Percentiles rank a stretch among this genome's conserved stretches.
Evolutionary conservation across 2,329 filamentous ascomycete species (phyloP).

Genomic region (Neurospora crassa): DNA sequence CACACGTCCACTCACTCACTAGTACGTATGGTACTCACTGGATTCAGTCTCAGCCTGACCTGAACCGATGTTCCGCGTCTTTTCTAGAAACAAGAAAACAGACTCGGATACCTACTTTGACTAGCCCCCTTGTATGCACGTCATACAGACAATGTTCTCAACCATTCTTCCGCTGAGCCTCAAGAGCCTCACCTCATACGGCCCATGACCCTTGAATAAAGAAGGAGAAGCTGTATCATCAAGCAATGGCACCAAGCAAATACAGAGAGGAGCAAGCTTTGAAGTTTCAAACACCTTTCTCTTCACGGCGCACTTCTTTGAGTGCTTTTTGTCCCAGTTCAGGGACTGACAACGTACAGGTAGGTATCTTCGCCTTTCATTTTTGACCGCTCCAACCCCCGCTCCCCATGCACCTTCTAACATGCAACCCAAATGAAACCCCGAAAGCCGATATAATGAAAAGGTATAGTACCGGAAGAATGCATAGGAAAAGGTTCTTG

Average conservation of each 20-base stretch:
- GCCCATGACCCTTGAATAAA: neutral
- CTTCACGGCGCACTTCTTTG: neutral
- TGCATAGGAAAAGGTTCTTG: neutral
- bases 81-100: neutral
- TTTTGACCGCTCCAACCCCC: neutral
- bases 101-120: neutral
- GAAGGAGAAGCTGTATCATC: neutral
- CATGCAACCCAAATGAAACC: neutral
- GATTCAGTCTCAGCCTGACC: neutral
- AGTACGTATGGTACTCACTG: neutral
- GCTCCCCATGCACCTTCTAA: neutral
- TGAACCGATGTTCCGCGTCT: neutral
- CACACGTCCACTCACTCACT: neutral
- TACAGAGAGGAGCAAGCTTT: neutral
- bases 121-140: neutral
- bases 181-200: neutral
- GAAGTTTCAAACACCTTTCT: neutral
- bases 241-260: neutral
- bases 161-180: neutral
- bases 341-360: neutral
- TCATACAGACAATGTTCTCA: neutral
- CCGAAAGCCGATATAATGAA: neutral
- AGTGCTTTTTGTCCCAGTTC: neutral
- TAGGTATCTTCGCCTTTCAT: neutral
- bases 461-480: neutral